phyloP scores from a whole-genome alignment of 1,139 yeast genomes.

The Hanseniaspora uvarum region DNA sequence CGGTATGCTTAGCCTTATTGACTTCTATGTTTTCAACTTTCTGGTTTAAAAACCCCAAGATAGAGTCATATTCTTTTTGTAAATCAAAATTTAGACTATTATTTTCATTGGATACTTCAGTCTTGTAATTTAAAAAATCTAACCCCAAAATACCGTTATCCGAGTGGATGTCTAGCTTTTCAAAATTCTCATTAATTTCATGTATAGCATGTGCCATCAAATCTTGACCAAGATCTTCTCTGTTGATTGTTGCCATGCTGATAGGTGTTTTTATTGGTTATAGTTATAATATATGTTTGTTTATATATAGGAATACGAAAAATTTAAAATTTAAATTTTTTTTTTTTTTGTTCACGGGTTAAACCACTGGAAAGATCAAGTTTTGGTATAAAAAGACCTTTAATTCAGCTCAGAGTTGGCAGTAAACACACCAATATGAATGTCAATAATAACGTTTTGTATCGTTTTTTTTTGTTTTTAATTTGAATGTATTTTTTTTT shows the following conservation, averaged over 20 bases:
- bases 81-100: constrained; percentile 8
- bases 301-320: too few relatives aligned
- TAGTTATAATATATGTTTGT: background rate
- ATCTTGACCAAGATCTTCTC: background rate
- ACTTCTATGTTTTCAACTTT: background rate
- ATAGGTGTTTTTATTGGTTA: background rate
- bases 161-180: background rate
- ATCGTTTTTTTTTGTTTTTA: too few relatives aligned
- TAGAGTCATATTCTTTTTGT: constrained; percentile 5
- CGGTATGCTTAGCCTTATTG: background rate
- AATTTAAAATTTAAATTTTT: too few relatives aligned
- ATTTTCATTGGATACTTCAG: constrained; percentile 3
- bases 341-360: background rate
- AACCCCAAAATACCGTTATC: background rate
- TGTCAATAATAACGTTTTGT: too few relatives aligned
- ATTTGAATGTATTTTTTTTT: too few relatives aligned
- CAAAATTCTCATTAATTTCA: background rate
- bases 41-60: background rate
- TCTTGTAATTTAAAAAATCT: background rate
- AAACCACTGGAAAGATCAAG: too few relatives aligned
- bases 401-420: too few relatives aligned
- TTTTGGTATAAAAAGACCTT: background rate
- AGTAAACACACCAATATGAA: too few relatives aligned
- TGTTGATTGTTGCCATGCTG: background rate
- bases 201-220: background rate